Conservation (phyloP, 768 basidiomycete genomes). For the Punctularia strigosozonata region DNA sequence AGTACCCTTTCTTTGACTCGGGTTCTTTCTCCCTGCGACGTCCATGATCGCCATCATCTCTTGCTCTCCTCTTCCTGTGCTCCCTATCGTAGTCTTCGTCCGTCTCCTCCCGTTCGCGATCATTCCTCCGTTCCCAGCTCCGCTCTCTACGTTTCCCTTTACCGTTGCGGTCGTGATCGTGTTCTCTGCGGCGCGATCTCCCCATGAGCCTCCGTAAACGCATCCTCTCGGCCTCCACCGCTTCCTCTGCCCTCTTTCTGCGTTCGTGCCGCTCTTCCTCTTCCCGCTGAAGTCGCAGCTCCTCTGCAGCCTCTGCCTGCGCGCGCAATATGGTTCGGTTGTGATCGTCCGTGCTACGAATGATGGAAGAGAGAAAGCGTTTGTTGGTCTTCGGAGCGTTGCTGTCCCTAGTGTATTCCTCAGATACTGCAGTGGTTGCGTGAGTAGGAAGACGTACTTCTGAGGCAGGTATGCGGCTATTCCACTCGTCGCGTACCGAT, state of each 20-base stretch:
- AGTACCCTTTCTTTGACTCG: too few relatives aligned
- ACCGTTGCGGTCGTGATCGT: constrained; percentile 37
- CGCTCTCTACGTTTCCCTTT: constrained; percentile 33
- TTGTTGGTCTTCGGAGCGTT: constrained; percentile 75
- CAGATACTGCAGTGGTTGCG: neutral
- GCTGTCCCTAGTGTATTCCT: constrained; percentile 29
- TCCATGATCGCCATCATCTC: constrained; percentile 26
- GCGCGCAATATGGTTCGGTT: constrained; percentile 75
- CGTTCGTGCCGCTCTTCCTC: constrained; percentile 55
- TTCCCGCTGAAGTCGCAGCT: constrained; percentile 56
- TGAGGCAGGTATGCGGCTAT: constrained; percentile 67
- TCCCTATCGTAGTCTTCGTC: constrained; percentile 13
- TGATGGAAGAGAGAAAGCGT: constrained; percentile 74
- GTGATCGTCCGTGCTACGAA: constrained; percentile 91
- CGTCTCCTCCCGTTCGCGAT: constrained; percentile 26
- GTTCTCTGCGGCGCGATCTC: constrained; percentile 20
- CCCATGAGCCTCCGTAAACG: constrained; percentile 25
- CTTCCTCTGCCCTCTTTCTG: constrained; percentile 62
- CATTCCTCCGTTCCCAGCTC: constrained; percentile 41
- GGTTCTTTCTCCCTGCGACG: too few relatives aligned
- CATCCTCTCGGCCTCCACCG: constrained; percentile 52
- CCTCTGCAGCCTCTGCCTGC: constrained; percentile 62
- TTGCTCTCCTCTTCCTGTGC: constrained; percentile 22
- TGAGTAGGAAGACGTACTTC: constrained; percentile 26
- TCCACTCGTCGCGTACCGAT: constrained; percentile 65